These are phyloP conservation scores for Fabrea salina DNA, from an alignment of 169 alveolate genomes.

Conservation along the genomic window DNA sequence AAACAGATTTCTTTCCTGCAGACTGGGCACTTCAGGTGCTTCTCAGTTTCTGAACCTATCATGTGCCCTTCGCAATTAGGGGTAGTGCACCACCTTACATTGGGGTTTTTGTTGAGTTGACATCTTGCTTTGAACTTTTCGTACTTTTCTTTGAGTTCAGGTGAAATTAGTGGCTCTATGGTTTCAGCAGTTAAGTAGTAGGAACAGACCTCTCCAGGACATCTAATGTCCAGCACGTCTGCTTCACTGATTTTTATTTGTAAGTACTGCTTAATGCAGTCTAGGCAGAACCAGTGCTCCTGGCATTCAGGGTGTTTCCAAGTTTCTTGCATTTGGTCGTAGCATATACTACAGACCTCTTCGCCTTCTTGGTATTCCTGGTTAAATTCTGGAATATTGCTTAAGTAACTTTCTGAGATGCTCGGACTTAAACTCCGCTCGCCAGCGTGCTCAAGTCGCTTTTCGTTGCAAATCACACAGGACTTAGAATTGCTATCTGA, in stretches of 20 bases:
- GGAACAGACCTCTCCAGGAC: slow-evolving; percentile 35
- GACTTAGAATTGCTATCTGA: neutral
- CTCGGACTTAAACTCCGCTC: too few species aligned
- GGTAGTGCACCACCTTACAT: slow-evolving; percentile 34
- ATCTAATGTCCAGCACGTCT: slow-evolving; percentile 23
- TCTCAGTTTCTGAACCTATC: slow-evolving; percentile 26
- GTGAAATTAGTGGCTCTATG: neutral
- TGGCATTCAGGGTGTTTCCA: slow-evolving; percentile 1
- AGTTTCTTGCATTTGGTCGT: neutral
- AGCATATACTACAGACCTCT: slow-evolving; percentile 28
- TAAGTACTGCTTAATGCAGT: slow-evolving; percentile 37
- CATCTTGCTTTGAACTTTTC: slow-evolving; percentile 38
- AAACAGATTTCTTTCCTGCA: slow-evolving; percentile 40
- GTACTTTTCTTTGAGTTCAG: slow-evolving; percentile 32
- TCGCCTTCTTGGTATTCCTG: too few species aligned
- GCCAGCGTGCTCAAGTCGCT: neutral
- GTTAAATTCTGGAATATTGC: too few species aligned
- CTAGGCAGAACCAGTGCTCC: slow-evolving; percentile 36
- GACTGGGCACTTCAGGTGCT: slow-evolving; percentile 31
- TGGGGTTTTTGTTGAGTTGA: slow-evolving; percentile 34
- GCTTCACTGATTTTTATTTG: slow-evolving; percentile 5
- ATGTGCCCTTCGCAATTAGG: slow-evolving; percentile 46
- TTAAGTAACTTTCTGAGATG: too few species aligned
- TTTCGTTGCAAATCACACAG: slow-evolving; percentile 14
- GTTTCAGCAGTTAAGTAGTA: slow-evolving; percentile 9